Evolutionary conservation across 148 eudicot species (phyloP).

Genomic region (Nyssa sinensis): DNA sequence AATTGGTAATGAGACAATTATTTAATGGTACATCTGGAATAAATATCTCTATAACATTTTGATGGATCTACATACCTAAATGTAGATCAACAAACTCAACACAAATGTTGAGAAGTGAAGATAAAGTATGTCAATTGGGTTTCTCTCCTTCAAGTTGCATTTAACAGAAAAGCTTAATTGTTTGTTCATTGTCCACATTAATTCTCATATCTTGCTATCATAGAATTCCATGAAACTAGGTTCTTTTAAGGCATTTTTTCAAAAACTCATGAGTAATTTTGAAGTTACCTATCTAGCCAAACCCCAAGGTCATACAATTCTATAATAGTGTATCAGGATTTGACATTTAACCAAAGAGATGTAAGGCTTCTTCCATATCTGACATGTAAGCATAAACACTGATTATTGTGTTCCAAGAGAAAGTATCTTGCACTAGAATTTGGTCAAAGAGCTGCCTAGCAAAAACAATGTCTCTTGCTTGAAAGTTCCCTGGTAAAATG

Average conservation of each 20-base stretch:
- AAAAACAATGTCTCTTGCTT: constrained; percentile 18
- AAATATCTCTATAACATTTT: constrained; percentile 21
- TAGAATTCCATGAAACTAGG: too few relatives aligned
- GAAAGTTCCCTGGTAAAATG: background rate
- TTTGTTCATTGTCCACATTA: constrained; percentile 14
- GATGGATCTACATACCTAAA: constrained; percentile 28
- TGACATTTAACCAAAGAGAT: constrained; percentile 18
- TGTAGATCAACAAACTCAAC: constrained; percentile 20
- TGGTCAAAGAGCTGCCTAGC: constrained; percentile 25
- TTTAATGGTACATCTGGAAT: constrained; percentile 28
- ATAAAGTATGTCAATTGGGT: constrained; percentile 28
- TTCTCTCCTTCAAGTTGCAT: constrained; percentile 29
- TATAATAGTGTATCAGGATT: constrained; percentile 25
- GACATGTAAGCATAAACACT: constrained; percentile 20
- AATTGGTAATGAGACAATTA: constrained; percentile 32
- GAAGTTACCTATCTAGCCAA: constrained; percentile 19
- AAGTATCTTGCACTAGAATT: constrained; percentile 18
- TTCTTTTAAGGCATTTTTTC: constrained; percentile 26
- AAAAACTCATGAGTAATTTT: constrained; percentile 19
- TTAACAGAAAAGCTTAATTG: constrained; percentile 21
- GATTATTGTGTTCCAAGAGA: constrained; percentile 29
- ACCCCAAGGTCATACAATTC: constrained; percentile 29
- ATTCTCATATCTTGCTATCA: constrained; percentile 27
- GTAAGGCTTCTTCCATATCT: constrained; percentile 22
- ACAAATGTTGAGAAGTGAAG: constrained; percentile 30